A percentile compares a stretch with the other conserved stretches of the same genome.
Evolutionary conservation across 306 rosid species (phyloP).

Genomic region (apple (Malus domestica)): DNA sequence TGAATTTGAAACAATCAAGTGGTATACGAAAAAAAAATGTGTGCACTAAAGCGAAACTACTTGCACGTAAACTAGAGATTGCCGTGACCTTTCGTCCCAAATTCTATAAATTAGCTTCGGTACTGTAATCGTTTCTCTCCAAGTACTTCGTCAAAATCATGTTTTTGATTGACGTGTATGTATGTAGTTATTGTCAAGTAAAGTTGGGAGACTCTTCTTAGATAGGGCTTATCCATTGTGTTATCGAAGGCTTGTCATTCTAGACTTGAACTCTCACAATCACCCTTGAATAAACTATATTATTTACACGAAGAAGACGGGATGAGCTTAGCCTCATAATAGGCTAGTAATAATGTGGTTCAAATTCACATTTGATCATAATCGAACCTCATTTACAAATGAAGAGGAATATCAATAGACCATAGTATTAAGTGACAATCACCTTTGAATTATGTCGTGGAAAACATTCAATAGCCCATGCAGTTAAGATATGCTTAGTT

Average conservation of each 20-base stretch:
- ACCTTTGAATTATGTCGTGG: neutral
- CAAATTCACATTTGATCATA: too few relatives aligned
- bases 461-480: neutral
- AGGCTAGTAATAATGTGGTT: too few relatives aligned
- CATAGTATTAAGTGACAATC: neutral
- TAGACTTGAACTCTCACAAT: neutral
- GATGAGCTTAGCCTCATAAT: accelerated
- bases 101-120: too few relatives aligned
- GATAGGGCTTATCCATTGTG: neutral
- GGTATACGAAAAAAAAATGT: too few relatives aligned
- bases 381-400: too few relatives aligned
- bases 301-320: too few relatives aligned
- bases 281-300: too few relatives aligned
- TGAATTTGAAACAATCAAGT: too few relatives aligned
- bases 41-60: too few relatives aligned
- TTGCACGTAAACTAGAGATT: too few relatives aligned
- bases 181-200: neutral
- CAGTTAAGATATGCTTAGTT: neutral
- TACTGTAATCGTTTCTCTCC: too few relatives aligned
- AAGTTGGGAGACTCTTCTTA: neutral
- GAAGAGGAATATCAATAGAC: accelerated
- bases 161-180: neutral
- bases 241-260: neutral
- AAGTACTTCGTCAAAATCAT: neutral
- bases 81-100: too few relatives aligned